These are phyloP conservation scores for Neonectria ditissima DNA, from an alignment of 2,329 filamentous ascomycete species.

Conservation along the genomic window DNA sequence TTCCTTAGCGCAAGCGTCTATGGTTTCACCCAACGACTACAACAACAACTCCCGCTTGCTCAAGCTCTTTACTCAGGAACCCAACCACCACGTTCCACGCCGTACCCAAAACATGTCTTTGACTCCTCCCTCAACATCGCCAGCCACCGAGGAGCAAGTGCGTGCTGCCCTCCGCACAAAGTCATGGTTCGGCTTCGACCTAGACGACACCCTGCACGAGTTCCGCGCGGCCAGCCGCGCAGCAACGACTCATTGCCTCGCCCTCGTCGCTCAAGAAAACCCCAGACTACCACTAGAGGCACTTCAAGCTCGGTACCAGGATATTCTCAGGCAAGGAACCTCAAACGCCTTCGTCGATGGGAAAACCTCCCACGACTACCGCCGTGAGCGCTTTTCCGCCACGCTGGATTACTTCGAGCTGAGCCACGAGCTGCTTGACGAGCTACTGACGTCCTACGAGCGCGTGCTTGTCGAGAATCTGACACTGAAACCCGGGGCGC, in stretches of 20 bases:
- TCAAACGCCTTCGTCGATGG: constrained; percentile 58
- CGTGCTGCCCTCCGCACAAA: constrained; percentile 24
- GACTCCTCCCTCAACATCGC: not conserved
- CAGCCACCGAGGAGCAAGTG: not conserved
- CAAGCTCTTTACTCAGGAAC: constrained; percentile 26
- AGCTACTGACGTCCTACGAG: constrained; percentile 48
- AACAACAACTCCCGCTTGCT: not conserved
- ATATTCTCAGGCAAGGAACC: constrained; percentile 51
- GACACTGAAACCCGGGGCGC: constrained; percentile 52
- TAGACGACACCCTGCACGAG: constrained; percentile 62
- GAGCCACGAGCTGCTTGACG: constrained; percentile 30
- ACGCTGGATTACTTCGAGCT: constrained; percentile 47
- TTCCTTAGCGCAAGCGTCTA: not conserved
- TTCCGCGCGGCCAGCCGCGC: constrained; percentile 55
- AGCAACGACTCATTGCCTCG: constrained; percentile 51
- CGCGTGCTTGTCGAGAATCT: constrained; percentile 44
- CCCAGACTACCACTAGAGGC: constrained; percentile 12
- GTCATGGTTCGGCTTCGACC: constrained; percentile 59
- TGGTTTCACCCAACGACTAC: not conserved
- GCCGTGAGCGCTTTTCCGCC: constrained; percentile 52
- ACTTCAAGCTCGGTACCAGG: constrained; percentile 45
- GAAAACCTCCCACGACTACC: constrained; percentile 57
- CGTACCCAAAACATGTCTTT: not conserved
- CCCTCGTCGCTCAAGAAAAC: constrained; percentile 38
- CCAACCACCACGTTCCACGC: not conserved